phyloP scores from a whole-genome alignment of 2,329 filamentous ascomycete genomes.

The Hypoxylon rubiginosum region DNA sequence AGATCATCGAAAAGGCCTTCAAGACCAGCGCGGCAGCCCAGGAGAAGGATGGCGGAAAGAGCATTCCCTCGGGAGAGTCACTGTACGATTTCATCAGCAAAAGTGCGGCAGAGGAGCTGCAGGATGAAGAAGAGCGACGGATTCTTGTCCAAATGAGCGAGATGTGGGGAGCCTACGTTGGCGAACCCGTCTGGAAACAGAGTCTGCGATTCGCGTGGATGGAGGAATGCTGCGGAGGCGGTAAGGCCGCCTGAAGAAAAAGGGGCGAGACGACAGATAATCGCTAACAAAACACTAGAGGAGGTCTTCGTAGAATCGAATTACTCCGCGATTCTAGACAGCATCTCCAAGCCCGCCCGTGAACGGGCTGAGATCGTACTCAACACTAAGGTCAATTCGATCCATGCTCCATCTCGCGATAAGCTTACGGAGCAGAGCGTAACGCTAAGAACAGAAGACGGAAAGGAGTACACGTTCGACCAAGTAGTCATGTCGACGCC shows the following conservation, averaged over 20 bases:
- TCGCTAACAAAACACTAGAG: constrained; percentile 53
- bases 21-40: constrained; percentile 67
- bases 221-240: constrained; percentile 75
- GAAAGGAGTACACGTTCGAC: constrained; percentile 58
- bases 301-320: constrained; percentile 74
- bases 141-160: constrained; percentile 67
- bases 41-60: constrained; percentile 48
- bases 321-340: constrained; percentile 68
- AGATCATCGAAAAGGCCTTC: constrained; percentile 39
- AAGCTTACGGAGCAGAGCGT: constrained; percentile 53
- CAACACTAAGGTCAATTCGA: constrained; percentile 57
- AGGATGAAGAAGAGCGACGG: constrained; percentile 58
- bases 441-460: constrained; percentile 56
- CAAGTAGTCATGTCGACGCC: constrained; percentile 66
- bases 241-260: constrained; percentile 48
- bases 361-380: constrained; percentile 63
- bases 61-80: constrained; percentile 65
- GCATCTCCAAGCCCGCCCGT: constrained; percentile 63
- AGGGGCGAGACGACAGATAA: background rate
- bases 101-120: constrained; percentile 57
- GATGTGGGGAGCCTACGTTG: constrained; percentile 75
- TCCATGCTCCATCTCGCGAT: constrained; percentile 49
- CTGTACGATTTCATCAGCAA: constrained; percentile 70
- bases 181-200: constrained; percentile 69
- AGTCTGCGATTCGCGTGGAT: constrained; percentile 75